phyloP scores from a whole-genome alignment of 805 yeast genomes.

The Sugiyamaella marilandica region DNA sequence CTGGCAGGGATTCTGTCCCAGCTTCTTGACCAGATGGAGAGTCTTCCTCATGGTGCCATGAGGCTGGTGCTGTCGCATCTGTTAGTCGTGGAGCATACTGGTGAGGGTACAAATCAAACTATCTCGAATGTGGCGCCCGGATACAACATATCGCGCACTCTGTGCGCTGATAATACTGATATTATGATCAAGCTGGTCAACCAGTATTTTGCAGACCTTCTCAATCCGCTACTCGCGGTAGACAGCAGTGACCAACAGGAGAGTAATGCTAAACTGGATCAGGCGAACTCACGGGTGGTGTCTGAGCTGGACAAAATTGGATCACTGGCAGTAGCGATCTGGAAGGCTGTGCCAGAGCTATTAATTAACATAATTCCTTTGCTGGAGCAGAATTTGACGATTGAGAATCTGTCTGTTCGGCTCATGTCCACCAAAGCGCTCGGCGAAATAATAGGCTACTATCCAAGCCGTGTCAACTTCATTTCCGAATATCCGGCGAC shows the following conservation, averaged over 20 bases:
- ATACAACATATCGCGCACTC: constrained; percentile 56
- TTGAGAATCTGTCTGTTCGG: constrained; percentile 63
- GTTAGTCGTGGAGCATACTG: constrained; percentile 32
- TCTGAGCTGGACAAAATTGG: constrained; percentile 56
- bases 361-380: constrained; percentile 71
- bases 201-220: constrained; percentile 70
- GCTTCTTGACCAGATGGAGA: constrained; percentile 64
- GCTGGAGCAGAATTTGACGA: constrained; percentile 65
- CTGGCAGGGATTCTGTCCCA: constrained; percentile 57
- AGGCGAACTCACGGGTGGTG: constrained; percentile 1
- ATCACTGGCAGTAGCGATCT: constrained; percentile 55
- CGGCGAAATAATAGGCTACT: constrained; percentile 54
- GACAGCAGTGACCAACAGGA: constrained; percentile 27
- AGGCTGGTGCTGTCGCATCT: constrained; percentile 64
- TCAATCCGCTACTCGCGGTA: constrained; percentile 42
- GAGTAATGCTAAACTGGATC: constrained; percentile 3
- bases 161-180: constrained; percentile 68
- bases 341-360: constrained; percentile 75
- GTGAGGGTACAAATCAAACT: constrained; percentile 18
- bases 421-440: constrained; percentile 67
- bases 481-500: constrained; percentile 52
- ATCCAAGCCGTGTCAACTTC: constrained; percentile 53
- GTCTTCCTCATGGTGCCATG: constrained; percentile 56
- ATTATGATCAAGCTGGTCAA: constrained; percentile 72
- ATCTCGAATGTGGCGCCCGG: constrained; percentile 45